Base-by-base conservation (phyloP, 2,329 filamentous ascomycete genomes). In the Alternaria sp. region DNA sequence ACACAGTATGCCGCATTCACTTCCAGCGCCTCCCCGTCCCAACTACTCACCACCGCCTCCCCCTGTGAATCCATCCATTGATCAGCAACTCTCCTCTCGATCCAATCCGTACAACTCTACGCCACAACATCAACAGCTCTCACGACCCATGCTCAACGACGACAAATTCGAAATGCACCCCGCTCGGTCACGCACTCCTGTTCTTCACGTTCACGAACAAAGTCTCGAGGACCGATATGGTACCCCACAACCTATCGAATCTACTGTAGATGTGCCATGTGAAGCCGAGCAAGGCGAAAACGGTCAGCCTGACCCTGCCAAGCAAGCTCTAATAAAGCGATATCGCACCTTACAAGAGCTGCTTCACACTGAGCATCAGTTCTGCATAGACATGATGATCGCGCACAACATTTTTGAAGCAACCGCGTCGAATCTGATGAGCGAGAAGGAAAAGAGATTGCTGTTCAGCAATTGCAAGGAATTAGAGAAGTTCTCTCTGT, bases 331-430 rank as follows among this genome's bases (percentile, higher is more conserved):
- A 8, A 87, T 87, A 51, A 91, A 94, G 75, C 90, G 95, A 20
- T 88, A 90, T 55, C 88, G 96, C 75, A 88, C 96, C 48, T 90
- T 98, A 71, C 94, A 94, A 74, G 95, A 99, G 78, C 83, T 99
- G 38, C 86, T 97, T 46, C 93, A 97, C 72, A 99, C 95, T 0
- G 95, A 99, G 76, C 89, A 93, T 48, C 89, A 90, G 6, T 98
- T 96, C 78, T 89, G 96, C 57, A 88, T 93, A 65, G 95, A 99
- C 76, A 94, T 99, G 92, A 97, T 94, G 76, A 94, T 99, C 54
- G 91, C 97, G 3, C 93, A 96, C 73, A 94, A 98, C 74, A 98
- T 99, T 55, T 99, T 98, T 84, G 96, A 96, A 79, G 93, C 92
- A 43, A 98, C 95, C 0, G 92, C 93, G 1, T 89, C 91, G 57